Conservation (phyloP, 2,329 filamentous ascomycete species). For the Ceratocystis lukuohia region DNA sequence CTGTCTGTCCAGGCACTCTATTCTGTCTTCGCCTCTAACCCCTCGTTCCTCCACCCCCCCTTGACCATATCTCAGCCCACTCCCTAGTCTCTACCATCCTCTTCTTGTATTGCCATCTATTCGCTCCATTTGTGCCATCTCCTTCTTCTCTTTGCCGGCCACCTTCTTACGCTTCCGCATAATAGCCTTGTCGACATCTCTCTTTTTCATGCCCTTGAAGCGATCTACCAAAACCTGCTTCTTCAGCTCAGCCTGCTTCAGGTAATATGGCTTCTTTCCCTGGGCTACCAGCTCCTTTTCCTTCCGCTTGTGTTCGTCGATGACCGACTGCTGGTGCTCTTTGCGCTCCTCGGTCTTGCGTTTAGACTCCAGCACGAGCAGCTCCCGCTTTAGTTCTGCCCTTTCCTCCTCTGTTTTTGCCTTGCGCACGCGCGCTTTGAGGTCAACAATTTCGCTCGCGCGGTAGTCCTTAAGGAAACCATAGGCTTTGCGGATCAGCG, state of each 20-base stretch:
- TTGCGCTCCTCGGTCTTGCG: constrained; percentile 57
- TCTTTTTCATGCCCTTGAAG: constrained; percentile 71
- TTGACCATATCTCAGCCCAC: not conserved
- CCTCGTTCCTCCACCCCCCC: no score
- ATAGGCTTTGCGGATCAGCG: constrained; percentile 58
- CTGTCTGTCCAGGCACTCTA: not conserved
- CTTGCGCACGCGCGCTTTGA: constrained; percentile 53
- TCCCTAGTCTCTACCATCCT: not conserved
- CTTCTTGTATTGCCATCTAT: constrained; percentile 18
- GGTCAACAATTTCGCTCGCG: constrained; percentile 63
- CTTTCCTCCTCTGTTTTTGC: constrained; percentile 51
- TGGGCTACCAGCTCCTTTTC: constrained; percentile 77
- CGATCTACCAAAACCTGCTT: constrained; percentile 66
- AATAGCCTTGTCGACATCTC: constrained; percentile 70
- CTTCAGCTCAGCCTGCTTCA: constrained; percentile 89
- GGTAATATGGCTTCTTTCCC: constrained; percentile 84
- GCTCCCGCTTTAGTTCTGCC: constrained; percentile 55
- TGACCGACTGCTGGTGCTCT: constrained; percentile 54
- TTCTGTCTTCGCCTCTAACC: not conserved
- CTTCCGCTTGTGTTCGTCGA: constrained; percentile 61
- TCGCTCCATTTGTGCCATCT: constrained; percentile 37
- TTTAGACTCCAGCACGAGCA: constrained; percentile 67
- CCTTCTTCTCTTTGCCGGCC: constrained; percentile 69
- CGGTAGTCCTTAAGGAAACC: constrained; percentile 80
- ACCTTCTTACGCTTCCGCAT: constrained; percentile 85